Conservation (phyloP, 768 basidiomycete species). For the Mycena vulgaris region DNA sequence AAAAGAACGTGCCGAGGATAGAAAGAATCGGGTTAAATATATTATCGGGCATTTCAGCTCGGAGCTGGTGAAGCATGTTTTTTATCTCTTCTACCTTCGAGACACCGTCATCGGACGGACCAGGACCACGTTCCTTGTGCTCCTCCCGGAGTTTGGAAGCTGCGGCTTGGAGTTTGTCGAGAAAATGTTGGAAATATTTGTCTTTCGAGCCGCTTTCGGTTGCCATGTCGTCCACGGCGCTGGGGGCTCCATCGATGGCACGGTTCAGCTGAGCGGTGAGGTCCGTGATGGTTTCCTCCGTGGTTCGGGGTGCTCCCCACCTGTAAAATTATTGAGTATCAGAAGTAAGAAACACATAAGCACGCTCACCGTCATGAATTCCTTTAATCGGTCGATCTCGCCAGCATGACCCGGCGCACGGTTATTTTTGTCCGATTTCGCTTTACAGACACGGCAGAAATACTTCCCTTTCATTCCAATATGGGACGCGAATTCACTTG, state of each 20-base stretch:
- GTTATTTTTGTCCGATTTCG: neutral
- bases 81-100: neutral
- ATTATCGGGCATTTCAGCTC: slow-evolving; percentile 2
- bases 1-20: neutral
- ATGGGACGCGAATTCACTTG: slow-evolving; percentile 40
- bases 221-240: neutral
- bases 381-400: neutral
- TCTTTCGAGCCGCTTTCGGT: slow-evolving; percentile 12
- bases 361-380: neutral
- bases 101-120: too few species aligned
- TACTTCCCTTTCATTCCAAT: slow-evolving; percentile 38
- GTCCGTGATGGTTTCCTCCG: neutral
- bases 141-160: neutral
- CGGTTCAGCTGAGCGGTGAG: neutral
- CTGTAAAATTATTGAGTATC: neutral
- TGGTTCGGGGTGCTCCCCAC: neutral
- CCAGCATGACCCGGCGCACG: neutral
- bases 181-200: slow-evolving; percentile 18
- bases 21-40: slow-evolving; percentile 12
- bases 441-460: slow-evolving; percentile 40
- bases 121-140: too few species aligned
- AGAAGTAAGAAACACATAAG: too few species aligned
- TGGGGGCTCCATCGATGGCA: neutral
- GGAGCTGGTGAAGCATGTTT: neutral
- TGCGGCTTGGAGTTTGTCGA: slow-evolving; percentile 8